These are phyloP conservation scores for Allomyces macrogynus DNA, from an alignment of 192 early-diverging fungal species.

Conservation along the genomic window DNA sequence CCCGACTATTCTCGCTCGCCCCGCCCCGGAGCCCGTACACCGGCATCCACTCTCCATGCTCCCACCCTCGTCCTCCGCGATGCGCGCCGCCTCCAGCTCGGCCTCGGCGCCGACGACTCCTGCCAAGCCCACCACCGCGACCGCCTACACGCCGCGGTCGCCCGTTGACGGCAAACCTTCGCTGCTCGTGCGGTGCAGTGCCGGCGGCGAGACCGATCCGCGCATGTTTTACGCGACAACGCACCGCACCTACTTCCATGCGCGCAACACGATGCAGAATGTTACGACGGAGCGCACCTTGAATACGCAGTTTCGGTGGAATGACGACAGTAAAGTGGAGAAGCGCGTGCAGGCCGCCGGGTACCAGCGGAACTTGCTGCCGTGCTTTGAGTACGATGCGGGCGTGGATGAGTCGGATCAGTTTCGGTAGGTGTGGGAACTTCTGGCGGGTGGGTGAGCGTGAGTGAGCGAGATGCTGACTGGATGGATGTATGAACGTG, in stretches of 20 bases:
- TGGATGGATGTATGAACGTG: no score
- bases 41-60: no score
- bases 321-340: not conserved
- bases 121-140: no score
- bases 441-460: no score
- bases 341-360: not conserved
- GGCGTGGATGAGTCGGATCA: not conserved
- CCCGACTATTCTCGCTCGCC: no score
- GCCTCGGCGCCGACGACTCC: no score
- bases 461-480: no score
- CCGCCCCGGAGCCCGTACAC: no score
- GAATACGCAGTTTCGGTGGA: not conserved
- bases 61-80: no score
- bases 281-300: not conserved
- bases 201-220: not conserved
- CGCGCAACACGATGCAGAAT: not conserved
- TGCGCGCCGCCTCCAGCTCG: no score
- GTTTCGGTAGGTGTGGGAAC: not conserved
- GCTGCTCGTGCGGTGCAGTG: not conserved
- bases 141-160: no score
- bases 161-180: not conserved
- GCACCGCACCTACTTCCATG: not conserved
- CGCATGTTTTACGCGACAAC: not conserved
- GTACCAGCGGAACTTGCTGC: not conserved
- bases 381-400: not conserved